Conservation (phyloP, 805 yeast species). For the Brettanomyces naardenensis region DNA sequence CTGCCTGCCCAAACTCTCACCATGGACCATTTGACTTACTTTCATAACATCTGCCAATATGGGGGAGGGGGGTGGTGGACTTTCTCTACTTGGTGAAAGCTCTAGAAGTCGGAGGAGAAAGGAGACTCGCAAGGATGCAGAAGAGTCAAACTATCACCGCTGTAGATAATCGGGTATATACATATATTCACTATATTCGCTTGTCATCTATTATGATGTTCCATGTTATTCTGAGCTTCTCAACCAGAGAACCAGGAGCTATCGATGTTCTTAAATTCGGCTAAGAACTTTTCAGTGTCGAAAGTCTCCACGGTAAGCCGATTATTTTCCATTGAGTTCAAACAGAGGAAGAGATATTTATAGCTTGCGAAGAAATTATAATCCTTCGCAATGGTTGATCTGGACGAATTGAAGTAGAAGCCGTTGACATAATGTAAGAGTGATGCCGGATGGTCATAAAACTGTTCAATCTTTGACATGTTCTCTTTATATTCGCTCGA, state of each 20-base stretch:
- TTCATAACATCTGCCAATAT: too few relatives aligned
- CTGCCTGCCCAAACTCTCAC: too few relatives aligned
- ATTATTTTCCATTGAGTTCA: constrained; percentile 11
- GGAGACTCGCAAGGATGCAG: too few relatives aligned
- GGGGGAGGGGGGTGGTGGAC: too few relatives aligned
- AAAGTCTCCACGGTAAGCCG: constrained; percentile 8
- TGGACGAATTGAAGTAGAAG: constrained; percentile 23
- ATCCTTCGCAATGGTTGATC: constrained; percentile 19
- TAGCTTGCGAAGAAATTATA: constrained; percentile 21
- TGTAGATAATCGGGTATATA: too few relatives aligned
- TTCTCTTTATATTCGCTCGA: constrained; percentile 3
- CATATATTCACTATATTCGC: too few relatives aligned
- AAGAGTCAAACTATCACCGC: too few relatives aligned
- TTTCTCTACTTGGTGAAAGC: too few relatives aligned
- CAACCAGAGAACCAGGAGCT: constrained; percentile 15
- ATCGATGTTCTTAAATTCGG: constrained; percentile 14
- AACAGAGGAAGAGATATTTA: constrained; percentile 18
- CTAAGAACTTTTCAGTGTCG: constrained; percentile 9
- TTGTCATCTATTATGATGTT: too few relatives aligned
- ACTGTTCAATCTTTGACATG: constrained; percentile 7
- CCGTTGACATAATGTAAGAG: constrained; percentile 18
- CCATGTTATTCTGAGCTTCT: not conserved
- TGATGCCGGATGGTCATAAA: constrained; percentile 12
- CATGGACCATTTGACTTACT: too few relatives aligned
- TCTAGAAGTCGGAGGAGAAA: too few relatives aligned